These are phyloP conservation scores for Solanum tacnaense DNA, from an alignment of 257 asterid genomes.

Conservation along the genomic window DNA sequence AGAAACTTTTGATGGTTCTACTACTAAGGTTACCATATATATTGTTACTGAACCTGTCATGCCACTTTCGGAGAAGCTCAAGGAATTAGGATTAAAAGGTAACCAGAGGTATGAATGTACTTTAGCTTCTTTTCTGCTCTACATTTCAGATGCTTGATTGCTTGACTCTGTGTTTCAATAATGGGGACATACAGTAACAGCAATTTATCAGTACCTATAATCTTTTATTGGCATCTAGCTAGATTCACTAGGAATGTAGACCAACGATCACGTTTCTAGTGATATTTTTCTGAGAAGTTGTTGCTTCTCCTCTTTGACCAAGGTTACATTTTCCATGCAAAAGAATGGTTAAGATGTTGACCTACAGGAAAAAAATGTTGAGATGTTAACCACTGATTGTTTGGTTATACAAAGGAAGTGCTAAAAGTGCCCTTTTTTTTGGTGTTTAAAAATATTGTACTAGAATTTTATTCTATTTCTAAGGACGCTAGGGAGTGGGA, in stretches of 20 bases:
- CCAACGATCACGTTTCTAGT: neutral
- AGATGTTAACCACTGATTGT: neutral
- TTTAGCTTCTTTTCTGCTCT: neutral
- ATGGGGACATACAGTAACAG: neutral
- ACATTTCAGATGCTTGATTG: neutral
- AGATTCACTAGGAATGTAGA: neutral
- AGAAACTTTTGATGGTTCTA: constrained; percentile 71
- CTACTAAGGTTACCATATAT: constrained; percentile 70
- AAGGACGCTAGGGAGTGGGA: neutral
- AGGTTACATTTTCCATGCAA: neutral
- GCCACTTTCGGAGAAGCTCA: constrained; percentile 91
- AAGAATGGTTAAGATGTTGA: neutral
- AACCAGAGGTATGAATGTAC: constrained; percentile 58
- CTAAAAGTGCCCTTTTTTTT: neutral
- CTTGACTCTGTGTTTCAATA: neutral
- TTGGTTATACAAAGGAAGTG: neutral
- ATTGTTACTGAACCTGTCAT: constrained; percentile 95
- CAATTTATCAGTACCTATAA: neutral
- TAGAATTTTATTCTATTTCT: neutral
- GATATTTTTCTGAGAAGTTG: neutral
- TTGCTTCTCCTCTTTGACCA: neutral
- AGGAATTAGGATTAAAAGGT: constrained; percentile 83
- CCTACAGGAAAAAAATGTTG: neutral
- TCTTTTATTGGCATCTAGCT: neutral
- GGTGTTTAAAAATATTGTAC: neutral